These are phyloP conservation scores for Ganoderma lingzhi DNA, from an alignment of 1,284 basidiomycete genomes.

Conservation along the genomic window DNA sequence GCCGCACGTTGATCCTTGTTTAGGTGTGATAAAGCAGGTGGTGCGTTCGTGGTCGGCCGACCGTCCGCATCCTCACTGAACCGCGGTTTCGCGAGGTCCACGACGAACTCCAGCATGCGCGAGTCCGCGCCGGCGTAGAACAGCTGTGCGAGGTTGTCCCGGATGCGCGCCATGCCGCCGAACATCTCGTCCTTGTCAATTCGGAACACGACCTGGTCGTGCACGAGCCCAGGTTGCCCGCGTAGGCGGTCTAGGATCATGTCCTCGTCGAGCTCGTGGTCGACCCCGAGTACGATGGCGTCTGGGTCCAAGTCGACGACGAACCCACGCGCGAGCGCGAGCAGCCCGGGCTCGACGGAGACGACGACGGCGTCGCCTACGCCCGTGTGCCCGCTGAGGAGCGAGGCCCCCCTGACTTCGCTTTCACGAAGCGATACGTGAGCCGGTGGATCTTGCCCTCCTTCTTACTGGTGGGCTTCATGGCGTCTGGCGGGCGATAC, in stretches of 20 bases:
- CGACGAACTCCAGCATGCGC: constrained; percentile 75
- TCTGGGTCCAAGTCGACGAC: constrained; percentile 76
- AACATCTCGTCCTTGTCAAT: constrained; percentile 95
- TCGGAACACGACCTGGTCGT: constrained; percentile 68
- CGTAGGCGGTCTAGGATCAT: constrained; percentile 55
- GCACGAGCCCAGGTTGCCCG: constrained; percentile 27
- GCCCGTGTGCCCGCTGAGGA: constrained; percentile 84
- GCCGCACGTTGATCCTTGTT: constrained; percentile 84
- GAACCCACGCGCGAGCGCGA: constrained; percentile 88
- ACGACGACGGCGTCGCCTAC: constrained; percentile 85
- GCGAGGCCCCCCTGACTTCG: constrained; percentile 42
- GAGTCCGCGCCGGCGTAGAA: constrained; percentile 84
- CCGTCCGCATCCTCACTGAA: constrained; percentile 54
- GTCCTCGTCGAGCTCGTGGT: constrained; percentile 75
- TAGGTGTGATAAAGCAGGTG: constrained; percentile 46
- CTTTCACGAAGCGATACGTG: constrained; percentile 72
- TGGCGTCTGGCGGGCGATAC: constrained; percentile 34
- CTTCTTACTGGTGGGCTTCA: constrained; percentile 31
- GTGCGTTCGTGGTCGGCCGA: background rate
- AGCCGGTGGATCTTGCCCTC: constrained; percentile 57
- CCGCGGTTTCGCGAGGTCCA: constrained; percentile 79
- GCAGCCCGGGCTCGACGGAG: constrained; percentile 84
- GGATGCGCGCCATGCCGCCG: constrained; percentile 86
- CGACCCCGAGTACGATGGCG: constrained; percentile 80
- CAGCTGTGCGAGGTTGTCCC: constrained; percentile 90